Evolutionary conservation across 305 asterid species (phyloP).

Genomic region (Ajuga reptans): DNA sequence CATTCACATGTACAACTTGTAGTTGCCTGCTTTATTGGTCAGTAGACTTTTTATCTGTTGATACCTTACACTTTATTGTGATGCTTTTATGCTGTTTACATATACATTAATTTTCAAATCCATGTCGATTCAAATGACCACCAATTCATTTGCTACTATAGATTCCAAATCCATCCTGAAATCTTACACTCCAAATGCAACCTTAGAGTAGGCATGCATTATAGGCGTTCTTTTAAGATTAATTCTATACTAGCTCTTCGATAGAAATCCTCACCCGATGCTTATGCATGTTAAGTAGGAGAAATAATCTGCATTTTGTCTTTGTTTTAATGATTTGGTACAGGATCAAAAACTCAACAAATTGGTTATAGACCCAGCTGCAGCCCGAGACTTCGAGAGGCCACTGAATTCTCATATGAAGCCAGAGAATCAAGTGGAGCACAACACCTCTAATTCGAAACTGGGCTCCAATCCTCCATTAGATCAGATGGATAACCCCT

Average conservation of each 20-base stretch:
- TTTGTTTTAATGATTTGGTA: conserved; percentile 8
- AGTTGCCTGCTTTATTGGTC: too few relatives aligned
- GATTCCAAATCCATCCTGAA: too few relatives aligned
- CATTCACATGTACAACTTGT: not conserved
- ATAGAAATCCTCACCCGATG: not conserved
- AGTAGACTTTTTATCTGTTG: not conserved
- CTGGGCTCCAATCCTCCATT: conserved; percentile 31
- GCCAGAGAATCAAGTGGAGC: conserved; percentile 49
- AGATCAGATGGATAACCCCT: conserved; percentile 29
- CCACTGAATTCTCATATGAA: conserved; percentile 48
- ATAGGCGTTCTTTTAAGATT: not conserved
- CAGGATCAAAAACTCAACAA: conserved; percentile 86
- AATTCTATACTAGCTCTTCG: not conserved
- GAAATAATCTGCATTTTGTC: not conserved
- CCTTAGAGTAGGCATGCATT: not conserved
- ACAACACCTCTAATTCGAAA: conserved; percentile 32
- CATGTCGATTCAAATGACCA: too few relatives aligned
- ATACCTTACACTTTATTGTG: not conserved
- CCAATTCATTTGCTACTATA: too few relatives aligned
- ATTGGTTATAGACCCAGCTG: conserved; percentile 61
- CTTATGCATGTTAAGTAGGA: not conserved
- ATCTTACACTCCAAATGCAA: too few relatives aligned
- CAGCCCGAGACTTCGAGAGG: conserved; percentile 82
- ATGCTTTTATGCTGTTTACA: too few relatives aligned
- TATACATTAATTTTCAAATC: too few relatives aligned